phyloP scores from a whole-genome alignment of 2,329 filamentous ascomycete species.

The Plectosphaerella cucumerina region DNA sequence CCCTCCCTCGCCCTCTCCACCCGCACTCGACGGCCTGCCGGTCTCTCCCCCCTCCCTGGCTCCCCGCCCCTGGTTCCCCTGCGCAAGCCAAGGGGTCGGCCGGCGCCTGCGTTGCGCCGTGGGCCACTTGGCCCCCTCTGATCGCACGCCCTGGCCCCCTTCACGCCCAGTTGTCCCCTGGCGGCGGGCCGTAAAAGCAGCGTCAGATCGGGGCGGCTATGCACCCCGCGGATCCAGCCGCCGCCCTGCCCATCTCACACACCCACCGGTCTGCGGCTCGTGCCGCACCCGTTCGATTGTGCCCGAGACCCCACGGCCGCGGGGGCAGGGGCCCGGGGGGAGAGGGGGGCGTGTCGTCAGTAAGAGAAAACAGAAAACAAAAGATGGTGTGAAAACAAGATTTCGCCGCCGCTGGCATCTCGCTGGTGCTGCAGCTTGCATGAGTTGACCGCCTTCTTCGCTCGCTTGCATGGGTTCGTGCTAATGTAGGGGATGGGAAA shows the following conservation, averaged over 20 bases:
- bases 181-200: constrained; percentile 28
- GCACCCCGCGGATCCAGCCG: constrained; percentile 16
- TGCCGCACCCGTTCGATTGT: not conserved
- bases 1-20: constrained; percentile 15
- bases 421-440: constrained; percentile 8
- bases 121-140: not conserved
- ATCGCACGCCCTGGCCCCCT: not conserved
- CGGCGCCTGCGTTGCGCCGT: not conserved
- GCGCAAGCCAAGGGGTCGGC: constrained; percentile 1
- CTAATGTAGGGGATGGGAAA: constrained; percentile 8
- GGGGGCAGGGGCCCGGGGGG: too few species aligned
- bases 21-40: constrained; percentile 15
- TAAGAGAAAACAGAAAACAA: constrained; percentile 4
- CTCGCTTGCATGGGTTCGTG: constrained; percentile 3
- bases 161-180: not conserved
- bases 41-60: constrained; percentile 2
- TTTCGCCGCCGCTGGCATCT: constrained; percentile 4
- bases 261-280: not conserved
- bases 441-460: not conserved
- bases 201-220: constrained; percentile 30
- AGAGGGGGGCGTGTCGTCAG: constrained; percentile 1
- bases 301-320: not conserved
- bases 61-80: not conserved
- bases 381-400: constrained; percentile 4
- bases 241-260: constrained; percentile 11